Evolutionary conservation across 805 yeast species (phyloP).

Genomic region (Saturnispora diversa): DNA sequence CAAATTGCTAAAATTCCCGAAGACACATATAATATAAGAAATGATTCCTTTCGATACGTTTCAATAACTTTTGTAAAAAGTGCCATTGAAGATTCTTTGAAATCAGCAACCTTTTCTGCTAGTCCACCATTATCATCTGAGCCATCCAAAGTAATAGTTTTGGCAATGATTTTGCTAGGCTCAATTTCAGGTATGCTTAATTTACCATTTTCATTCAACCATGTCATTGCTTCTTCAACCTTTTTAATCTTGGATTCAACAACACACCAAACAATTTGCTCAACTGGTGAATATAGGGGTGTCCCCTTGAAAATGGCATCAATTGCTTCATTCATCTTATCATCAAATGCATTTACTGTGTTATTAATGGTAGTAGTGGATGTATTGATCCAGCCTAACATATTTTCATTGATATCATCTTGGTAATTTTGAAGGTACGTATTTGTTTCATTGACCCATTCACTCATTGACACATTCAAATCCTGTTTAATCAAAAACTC

Average conservation of each 20-base stretch:
- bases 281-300: constrained; percentile 53
- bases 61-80: constrained; percentile 26
- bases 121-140: constrained; percentile 11
- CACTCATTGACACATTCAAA: constrained; percentile 29
- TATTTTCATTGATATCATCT: constrained; percentile 45
- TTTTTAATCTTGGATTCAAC: constrained; percentile 63
- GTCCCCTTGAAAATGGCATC: constrained; percentile 59
- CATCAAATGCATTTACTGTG: constrained; percentile 52
- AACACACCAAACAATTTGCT: constrained; percentile 67
- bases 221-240: constrained; percentile 64
- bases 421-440: constrained; percentile 42
- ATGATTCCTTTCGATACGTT: constrained; percentile 31
- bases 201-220: constrained; percentile 63
- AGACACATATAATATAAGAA: constrained; percentile 42
- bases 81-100: too few relatives aligned
- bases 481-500: constrained; percentile 11
- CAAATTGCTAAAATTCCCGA: constrained; percentile 39
- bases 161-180: constrained; percentile 11
- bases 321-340: constrained; percentile 51
- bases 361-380: constrained; percentile 51
- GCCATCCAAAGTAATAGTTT: constrained; percentile 8
- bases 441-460: constrained; percentile 56
- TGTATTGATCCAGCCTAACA: constrained; percentile 58
- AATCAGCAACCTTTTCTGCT: too few relatives aligned
- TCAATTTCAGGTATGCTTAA: constrained; percentile 48